These are phyloP conservation scores for Basidioascus undulatus DNA, from an alignment of 768 basidiomycete species.

Conservation along the genomic window DNA sequence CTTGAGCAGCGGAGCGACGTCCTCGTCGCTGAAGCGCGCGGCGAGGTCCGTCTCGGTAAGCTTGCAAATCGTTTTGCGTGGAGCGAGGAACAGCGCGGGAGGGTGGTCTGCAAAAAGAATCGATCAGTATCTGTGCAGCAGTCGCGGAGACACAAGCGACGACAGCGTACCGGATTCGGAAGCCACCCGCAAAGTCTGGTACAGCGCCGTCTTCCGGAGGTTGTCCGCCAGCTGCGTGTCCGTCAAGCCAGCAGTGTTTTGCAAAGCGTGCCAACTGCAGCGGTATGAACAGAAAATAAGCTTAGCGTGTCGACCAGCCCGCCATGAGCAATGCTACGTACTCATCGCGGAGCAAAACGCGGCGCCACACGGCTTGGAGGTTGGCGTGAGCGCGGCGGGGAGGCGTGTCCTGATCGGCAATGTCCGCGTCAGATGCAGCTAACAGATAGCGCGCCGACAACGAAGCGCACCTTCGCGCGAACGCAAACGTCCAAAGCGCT, in stretches of 20 bases:
- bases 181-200: slow-evolving; percentile 28
- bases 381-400: slow-evolving; percentile 42
- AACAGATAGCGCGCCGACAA: slow-evolving; percentile 24
- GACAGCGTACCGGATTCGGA: slow-evolving; percentile 7
- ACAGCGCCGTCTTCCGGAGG: slow-evolving; percentile 51
- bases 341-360: slow-evolving; percentile 76
- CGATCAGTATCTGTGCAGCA: rapidly evolving
- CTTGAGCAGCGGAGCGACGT: too few species aligned
- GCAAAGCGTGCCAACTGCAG: slow-evolving; percentile 49
- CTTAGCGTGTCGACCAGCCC: neutral
- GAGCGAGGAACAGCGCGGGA: slow-evolving; percentile 3
- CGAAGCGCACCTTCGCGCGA: slow-evolving; percentile 28
- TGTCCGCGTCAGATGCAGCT: neutral
- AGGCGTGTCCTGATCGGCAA: slow-evolving; percentile 32
- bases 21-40: too few species aligned
- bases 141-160: neutral
- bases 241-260: slow-evolving; percentile 45
- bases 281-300: neutral
- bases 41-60: too few species aligned
- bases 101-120: slow-evolving; percentile 1
- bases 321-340: slow-evolving; percentile 21
- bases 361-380: slow-evolving; percentile 56
- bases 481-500: slow-evolving; percentile 15
- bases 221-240: slow-evolving; percentile 51
- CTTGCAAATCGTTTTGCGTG: too few species aligned